Base-by-base conservation (phyloP, 495 filamentous ascomycete species). In the Tuber borchii region DNA sequence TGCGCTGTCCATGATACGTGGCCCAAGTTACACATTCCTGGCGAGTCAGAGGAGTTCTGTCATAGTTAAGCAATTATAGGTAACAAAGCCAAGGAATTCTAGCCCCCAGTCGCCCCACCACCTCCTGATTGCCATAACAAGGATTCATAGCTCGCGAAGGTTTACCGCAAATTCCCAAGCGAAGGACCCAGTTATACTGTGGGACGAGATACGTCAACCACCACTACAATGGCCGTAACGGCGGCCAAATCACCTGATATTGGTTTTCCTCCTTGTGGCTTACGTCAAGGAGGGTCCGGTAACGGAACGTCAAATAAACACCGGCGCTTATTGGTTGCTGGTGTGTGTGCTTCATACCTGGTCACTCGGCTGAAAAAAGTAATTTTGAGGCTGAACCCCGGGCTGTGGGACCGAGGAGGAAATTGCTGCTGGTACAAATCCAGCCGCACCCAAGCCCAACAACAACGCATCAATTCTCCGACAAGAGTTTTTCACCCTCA, bases 381-480 rank as follows among this genome's bases (percentile, higher is more conserved):
- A 17, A 65, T 17, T 31, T 16, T 8, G 26, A 34, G 14, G 26
- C 56, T 65, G 26, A 34, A 31, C 14, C 51, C 14, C 2, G 5
- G 16, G 14, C 16, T 16, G 26, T n/a, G 4, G 14, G 51, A 65
- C 14, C 56, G 26, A 65, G n/a, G 26, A 34, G 26, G 1, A 5
- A 8, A 51, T 31, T 31, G 0, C 1, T 14, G 4, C 51, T 26
- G 8, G 9, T 31, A 61, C 12, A 10, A 31, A 10, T 16, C 51
- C 51, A 61, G 51, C n/a, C 51, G 22, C 12, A 61, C 9, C 0
- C 22, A n/a, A n/a, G 22, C 48, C 9, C 51, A 65, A 16, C n/a
- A 65, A 65, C 56, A 65, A 65, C 56, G 56, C 56, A 65, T 19
- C 34, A 56, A 65, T 65, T 65, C 56, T 65, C 56, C 56, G 56